Evolutionary conservation across 169 alveolate genomes (phyloP).

Genomic region (Babesia bigemina): DNA sequence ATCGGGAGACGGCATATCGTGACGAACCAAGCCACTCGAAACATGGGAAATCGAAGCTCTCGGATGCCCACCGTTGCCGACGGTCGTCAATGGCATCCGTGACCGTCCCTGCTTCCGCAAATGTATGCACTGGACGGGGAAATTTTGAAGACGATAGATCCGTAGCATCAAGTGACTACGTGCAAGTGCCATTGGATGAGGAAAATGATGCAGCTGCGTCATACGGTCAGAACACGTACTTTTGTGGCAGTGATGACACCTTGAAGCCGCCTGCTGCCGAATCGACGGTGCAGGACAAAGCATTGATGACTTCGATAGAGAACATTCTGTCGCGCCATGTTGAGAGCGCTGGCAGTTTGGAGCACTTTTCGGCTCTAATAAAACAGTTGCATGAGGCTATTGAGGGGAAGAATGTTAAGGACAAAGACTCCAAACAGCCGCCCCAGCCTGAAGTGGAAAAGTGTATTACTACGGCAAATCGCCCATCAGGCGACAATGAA

Average conservation of each 20-base stretch:
- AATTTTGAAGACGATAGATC: not conserved
- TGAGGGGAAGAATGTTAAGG: not conserved
- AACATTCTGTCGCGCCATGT: not conserved
- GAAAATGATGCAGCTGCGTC: not conserved
- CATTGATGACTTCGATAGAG: not conserved
- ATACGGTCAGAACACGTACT: not conserved
- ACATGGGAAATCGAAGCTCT: no score
- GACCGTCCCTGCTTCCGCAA: no score
- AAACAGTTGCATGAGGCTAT: not conserved
- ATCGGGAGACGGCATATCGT: no score
- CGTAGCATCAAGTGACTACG: constrained; percentile 25
- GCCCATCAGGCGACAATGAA: no score
- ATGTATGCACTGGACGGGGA: no score
- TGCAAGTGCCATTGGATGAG: constrained; percentile 2
- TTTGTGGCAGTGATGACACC: not conserved
- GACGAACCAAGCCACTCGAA: no score
- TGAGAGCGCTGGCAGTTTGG: not conserved
- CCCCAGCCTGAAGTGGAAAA: no score
- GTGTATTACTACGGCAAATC: no score
- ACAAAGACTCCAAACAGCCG: not conserved
- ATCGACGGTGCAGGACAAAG: not conserved
- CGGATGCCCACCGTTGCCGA: no score
- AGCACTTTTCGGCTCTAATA: not conserved
- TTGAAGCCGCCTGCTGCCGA: not conserved
- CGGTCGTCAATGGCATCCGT: no score